phyloP scores from a whole-genome alignment of 192 early-diverging fungal genomes.

The Podila horticola region DNA sequence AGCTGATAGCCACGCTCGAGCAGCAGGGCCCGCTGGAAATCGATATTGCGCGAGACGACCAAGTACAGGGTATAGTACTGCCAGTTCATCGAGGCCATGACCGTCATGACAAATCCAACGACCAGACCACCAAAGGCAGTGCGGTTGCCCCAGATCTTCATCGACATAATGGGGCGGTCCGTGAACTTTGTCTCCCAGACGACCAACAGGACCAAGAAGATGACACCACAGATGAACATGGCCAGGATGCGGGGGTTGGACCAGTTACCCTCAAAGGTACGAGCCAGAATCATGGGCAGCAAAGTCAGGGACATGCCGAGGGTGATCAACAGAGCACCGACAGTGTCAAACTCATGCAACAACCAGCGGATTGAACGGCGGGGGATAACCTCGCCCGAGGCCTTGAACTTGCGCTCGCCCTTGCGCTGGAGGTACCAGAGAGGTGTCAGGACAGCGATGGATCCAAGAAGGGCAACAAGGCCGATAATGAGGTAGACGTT shows the following conservation, averaged over 20 bases:
- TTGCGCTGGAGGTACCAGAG: constrained; percentile 44
- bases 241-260: constrained; percentile 23
- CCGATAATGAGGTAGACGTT: constrained; percentile 28
- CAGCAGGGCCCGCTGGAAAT: constrained; percentile 1
- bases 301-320: constrained; percentile 27
- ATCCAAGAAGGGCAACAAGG: constrained; percentile 16
- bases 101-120: constrained; percentile 43
- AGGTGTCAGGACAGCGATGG: constrained; percentile 29
- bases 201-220: constrained; percentile 16
- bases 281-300: constrained; percentile 42
- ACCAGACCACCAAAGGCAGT: constrained; percentile 42
- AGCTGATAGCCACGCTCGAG: constrained; percentile 45
- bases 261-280: constrained; percentile 37
- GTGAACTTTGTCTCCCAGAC: constrained; percentile 38
- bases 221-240: constrained; percentile 32
- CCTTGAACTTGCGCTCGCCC: constrained; percentile 2
- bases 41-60: constrained; percentile 28
- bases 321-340: constrained; percentile 42
- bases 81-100: constrained; percentile 49
- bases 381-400: neutral
- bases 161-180: constrained; percentile 44
- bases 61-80: constrained; percentile 39
- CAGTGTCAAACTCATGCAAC: constrained; percentile 43
- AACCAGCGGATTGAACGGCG: constrained; percentile 30
- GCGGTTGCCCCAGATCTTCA: constrained; percentile 45